These are phyloP conservation scores for Rhizoclosmatium globosum DNA, from an alignment of 192 early-diverging fungal genomes.

Conservation along the genomic window DNA sequence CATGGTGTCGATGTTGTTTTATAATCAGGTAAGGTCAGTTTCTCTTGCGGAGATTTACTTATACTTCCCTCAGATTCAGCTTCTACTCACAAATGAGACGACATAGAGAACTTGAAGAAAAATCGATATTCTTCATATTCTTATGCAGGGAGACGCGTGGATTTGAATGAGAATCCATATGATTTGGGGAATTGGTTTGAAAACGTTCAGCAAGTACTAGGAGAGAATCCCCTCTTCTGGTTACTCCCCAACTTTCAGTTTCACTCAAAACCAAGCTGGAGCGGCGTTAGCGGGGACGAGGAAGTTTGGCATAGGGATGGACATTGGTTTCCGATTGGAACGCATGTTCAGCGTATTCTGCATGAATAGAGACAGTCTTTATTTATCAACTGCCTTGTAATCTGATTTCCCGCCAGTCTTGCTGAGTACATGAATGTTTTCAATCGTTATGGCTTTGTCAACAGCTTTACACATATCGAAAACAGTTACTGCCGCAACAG, in stretches of 20 bases:
- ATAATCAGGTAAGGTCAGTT: slow-evolving; percentile 23
- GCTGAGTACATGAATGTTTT: slow-evolving; percentile 72
- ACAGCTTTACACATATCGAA: slow-evolving; percentile 98
- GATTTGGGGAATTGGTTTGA: slow-evolving; percentile 1
- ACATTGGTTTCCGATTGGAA: slow-evolving; percentile 25
- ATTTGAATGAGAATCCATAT: background rate
- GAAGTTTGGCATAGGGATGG: slow-evolving; percentile 4
- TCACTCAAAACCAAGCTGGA: background rate
- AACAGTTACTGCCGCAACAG: slow-evolving; percentile 82
- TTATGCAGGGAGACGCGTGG: slow-evolving; percentile 11
- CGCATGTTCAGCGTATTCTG: too few relatives aligned
- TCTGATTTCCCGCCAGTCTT: slow-evolving; percentile 85
- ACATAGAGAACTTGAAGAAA: slow-evolving; percentile 19
- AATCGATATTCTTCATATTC: background rate
- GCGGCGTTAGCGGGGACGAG: background rate
- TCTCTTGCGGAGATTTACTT: background rate
- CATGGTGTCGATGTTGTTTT: slow-evolving; percentile 19
- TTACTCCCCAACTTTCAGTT: background rate
- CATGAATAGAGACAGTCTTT: background rate
- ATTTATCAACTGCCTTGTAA: slow-evolving; percentile 2
- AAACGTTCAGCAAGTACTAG: slow-evolving; percentile 10
- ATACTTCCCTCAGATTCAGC: background rate
- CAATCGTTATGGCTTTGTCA: slow-evolving; percentile 82
- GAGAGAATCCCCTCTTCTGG: background rate
- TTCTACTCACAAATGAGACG: slow-evolving; percentile 20